Evolutionary conservation across 1,139 yeast species (phyloP).

Genomic region (Geotrichum aggregatum): DNA sequence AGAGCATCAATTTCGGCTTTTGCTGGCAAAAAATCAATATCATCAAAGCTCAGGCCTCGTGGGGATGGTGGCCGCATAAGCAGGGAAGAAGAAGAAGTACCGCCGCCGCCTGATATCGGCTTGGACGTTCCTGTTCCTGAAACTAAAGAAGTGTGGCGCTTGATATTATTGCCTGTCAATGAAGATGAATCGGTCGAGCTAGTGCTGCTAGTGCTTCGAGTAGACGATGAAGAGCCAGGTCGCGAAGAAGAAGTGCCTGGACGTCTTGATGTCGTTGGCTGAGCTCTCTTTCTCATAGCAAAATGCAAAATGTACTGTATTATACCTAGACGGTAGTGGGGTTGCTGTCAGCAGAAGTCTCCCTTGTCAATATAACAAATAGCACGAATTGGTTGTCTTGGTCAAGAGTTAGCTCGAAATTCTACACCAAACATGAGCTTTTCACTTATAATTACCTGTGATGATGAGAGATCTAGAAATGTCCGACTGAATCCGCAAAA

Average conservation of each 20-base stretch:
- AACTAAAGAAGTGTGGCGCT: conserved; percentile 6
- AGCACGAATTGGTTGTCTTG: conserved; percentile 16
- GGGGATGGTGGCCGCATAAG: conserved; percentile 4
- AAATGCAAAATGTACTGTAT: background rate
- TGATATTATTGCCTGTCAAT: background rate
- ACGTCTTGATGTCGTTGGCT: conserved; percentile 6
- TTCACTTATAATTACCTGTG: no score
- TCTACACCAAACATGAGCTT: no score
- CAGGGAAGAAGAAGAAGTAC: background rate
- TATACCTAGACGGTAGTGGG: background rate
- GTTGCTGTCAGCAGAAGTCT: background rate
- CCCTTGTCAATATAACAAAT: conserved; percentile 12
- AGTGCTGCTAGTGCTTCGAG: conserved; percentile 5
- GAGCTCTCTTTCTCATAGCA: conserved; percentile 14
- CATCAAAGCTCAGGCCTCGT: background rate
- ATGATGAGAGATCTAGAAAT: conserved; percentile 14
- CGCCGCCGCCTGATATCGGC: background rate
- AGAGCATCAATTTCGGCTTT: conserved; percentile 10
- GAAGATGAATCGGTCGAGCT: background rate
- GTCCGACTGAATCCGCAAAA: conserved; percentile 17
- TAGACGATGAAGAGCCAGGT: conserved; percentile 2
- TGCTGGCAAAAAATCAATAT: conserved; percentile 17
- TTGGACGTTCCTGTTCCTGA: background rate
- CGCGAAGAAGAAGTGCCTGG: conserved; percentile 8
- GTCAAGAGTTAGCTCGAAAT: background rate